Evolutionary conservation across 257 asterid species (phyloP), one percentile per base, ranked within the genome.

Genomic region (Lycium barbarum): DNA sequence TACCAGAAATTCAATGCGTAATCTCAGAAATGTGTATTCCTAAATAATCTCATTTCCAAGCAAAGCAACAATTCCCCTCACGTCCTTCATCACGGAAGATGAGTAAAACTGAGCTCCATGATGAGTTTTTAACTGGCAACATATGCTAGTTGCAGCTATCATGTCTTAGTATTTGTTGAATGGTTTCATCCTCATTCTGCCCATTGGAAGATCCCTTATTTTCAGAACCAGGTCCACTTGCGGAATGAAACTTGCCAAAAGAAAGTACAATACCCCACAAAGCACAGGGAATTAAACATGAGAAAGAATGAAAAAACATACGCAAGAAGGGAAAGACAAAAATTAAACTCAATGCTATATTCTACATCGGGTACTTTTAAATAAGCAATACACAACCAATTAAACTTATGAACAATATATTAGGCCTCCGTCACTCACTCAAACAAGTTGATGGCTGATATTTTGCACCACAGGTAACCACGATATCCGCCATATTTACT

Each of bases 241-340:
- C 81, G 88, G 90, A 83, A 40, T 89, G 90, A 88, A 85, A 87
- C 89, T 91, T 94, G 65, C 95, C 97, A 57, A 93, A 88, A 84
- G 93, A 71, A 86, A 91, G 98, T 95, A 70, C 26, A 72, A 18
- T 49, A 72, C 53, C 53, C 20, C 80, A 49, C 54, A 40, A 40
- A 85, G 67, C 71, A 55, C 55, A 65, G 26, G 49, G 57, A 45
- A 38, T 40, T 55, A 55, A 20, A 14, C 38, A 0, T 73, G 57
- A 38, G 51, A 59, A 26, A 63, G 9, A 9, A 65, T 26, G 83
- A 78, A 78, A 84, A 66, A 9, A 2, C 38, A 22, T 9, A 62
- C 3, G 38, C 70, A 8, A 22, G 9, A 62, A 62, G 15, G 38
- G 14, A 22, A 22, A 62, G 38, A 62, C 13, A 49, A 49, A 10